Evolutionary conservation across 2,329 filamentous ascomycete species (phyloP), one percentile per base, ranked within the genome.

Genomic region (Leptographium wingfieldii): DNA sequence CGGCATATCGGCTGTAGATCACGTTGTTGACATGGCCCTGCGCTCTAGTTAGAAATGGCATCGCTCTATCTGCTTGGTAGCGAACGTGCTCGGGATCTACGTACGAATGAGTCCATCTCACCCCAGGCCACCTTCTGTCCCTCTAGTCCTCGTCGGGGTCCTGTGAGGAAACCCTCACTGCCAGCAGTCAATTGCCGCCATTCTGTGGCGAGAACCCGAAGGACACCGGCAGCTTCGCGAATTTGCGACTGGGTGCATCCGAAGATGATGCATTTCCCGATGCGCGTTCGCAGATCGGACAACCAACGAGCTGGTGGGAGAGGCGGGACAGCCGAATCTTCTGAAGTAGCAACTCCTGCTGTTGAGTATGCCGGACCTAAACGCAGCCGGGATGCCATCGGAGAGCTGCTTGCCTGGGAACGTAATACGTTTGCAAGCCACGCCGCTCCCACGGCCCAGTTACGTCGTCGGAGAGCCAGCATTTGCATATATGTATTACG

Each of bases 21-120:
- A 92, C 85, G 67, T 95, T 95, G 70, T 95, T 96, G 56, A 96
- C 87, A 71, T 96, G 90, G 56, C 84, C 82, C 84, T 75, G 33
- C 16, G 46, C 5, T 27, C 35, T 7, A 12, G 56, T 57, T 33
- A 57, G 56, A 35, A 14, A 27, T 9, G 12, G 10, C 16, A 6
- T 22, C 9, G 31, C n/a, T 22, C 31, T 31, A 25, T 19, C 12
- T 16, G 12, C 5, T n/a, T 33, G 5, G 14, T 22, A 2, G 11
- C 19, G 59, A 35, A 19, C 3, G 7, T n/a, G 6, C 7, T 19
- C 40, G 29, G 27, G 19, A 12, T 2, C 33, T 3, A 69, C 73
- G 56, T 67, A 73, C 70, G 65, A 73, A 70, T 65, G 75, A 72
- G 73, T 90, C 88, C 87, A 91, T 90, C 70, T 96, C 90, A 35